Evolutionary conservation across 129 eudicot genomes (phyloP).

Genomic region (Saussurea involucrata): DNA sequence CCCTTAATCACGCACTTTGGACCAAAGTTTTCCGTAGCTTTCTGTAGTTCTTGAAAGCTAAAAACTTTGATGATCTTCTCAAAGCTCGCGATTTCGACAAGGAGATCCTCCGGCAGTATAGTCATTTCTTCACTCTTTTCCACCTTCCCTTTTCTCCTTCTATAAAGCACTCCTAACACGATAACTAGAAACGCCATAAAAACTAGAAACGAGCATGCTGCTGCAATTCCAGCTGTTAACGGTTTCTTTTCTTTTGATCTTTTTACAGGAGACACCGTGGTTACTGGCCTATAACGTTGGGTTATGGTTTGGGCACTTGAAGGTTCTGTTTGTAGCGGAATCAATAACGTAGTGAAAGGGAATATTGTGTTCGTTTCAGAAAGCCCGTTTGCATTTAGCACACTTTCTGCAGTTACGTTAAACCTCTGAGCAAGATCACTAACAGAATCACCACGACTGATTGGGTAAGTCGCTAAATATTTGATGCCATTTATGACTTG

Average conservation of each 20-base stretch:
- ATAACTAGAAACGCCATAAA: conserved; percentile 5
- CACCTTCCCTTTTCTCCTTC: not conserved
- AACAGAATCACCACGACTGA: conserved; percentile 30
- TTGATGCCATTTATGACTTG: conserved; percentile 39
- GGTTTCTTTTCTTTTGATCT: conserved; percentile 21
- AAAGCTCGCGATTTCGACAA: conserved; percentile 49
- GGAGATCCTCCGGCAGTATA: conserved; percentile 31
- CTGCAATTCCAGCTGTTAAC: conserved; percentile 21
- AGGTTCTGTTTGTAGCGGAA: conserved; percentile 51
- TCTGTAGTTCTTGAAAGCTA: conserved; percentile 43
- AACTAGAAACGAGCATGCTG: conserved; percentile 23
- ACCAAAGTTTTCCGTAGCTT: conserved; percentile 52
- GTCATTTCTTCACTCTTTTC: not conserved
- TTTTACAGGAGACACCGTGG: conserved; percentile 1
- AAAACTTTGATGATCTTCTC: conserved; percentile 41
- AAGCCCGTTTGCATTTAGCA: conserved; percentile 45
- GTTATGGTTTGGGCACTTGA: conserved; percentile 20
- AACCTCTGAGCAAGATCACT: conserved; percentile 28
- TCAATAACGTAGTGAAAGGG: conserved; percentile 60
- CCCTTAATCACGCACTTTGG: conserved; percentile 38
- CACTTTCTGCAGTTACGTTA: conserved; percentile 22
- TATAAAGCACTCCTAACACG: conserved; percentile 20
- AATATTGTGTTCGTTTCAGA: conserved; percentile 23
- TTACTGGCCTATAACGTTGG: conserved; percentile 11
- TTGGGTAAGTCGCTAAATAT: conserved; percentile 49